Base-by-base conservation (phyloP, 1,284 basidiomycete species). In the Cutaneotrichosporon sp. region DNA sequence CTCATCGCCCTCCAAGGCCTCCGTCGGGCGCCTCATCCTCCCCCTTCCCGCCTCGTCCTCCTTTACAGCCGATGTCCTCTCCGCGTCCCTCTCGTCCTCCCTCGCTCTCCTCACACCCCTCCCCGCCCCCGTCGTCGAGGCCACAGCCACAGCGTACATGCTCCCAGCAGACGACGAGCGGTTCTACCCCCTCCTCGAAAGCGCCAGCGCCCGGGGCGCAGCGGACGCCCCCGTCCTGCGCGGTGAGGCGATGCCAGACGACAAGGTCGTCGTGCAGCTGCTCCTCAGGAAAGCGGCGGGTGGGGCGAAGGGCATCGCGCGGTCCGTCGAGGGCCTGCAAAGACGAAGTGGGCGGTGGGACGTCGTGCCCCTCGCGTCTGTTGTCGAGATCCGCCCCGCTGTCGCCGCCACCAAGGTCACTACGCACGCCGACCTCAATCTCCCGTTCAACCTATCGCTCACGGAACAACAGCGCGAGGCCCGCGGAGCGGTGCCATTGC, bases 391-490 rank as follows among this genome's bases (percentile, higher is more conserved):
- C 35, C 38, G 43, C 42, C 41, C 42, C 35, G n/a, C 46, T 31
- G 50, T 44, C 20, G 37, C 50, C 3, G 34, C 41, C 0, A 20
- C 35, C 0, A 38, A 27, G 48, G 27, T 19, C 11, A 54, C 82
- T 4, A 84, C 82, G 0, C 81, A 84, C 57, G 80, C 65, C 2
- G 70, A 83, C 60, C 72, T 88, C 37, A 60, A 69, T 37, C 51
- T 73, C 24, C 67, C 89, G 0, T 96, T 96, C 79, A 93, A 93
- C 69, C 80, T 96, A 24, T 81, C 77, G 52, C 81, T 94, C 47
- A 93, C 90, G n/a, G 78, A 82, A 14, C 80, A 85, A n/a, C 91
- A 96, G 68, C 84, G 86, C 65, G 80, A 81, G 56, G 84, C 85
- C 14, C 80, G 88, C 47, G 84, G 87, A 1, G 79, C 82, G 46